Base-by-base conservation (phyloP, 371 early-diverging fungal species). In the Apophysomyces variabilis region DNA sequence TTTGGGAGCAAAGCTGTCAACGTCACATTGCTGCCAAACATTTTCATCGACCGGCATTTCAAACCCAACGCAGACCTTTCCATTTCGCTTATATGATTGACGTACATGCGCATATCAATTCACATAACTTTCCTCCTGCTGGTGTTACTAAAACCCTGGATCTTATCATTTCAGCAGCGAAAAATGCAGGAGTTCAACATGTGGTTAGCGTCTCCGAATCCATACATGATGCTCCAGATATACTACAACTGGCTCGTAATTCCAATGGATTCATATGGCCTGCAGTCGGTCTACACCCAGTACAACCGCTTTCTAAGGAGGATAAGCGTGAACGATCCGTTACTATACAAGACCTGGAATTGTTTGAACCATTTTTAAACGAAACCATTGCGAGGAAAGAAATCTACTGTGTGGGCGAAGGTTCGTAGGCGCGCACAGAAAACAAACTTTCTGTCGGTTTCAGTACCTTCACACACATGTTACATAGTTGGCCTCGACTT, bases 401-500 rank as follows among this genome's bases (percentile, higher is more conserved):
- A 54, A 56, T 72, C 71, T 54, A 75, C 64, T 65, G 85, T 21
- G 70, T 89, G 7, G 88, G 88, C 26, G 89, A 88, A 69, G 64
- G 76, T 76, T 59, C 11, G 60, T 7, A 26, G 32, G 32, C 32
- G 32, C 32, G 32, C 32, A 26, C 3, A 26, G 32, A 26, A 26
- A 26, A 26, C 1, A 26, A 26, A 26, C 32, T 26, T 26, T 3
- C 32, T 18, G 32, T 26, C 32, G 32, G 32, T 26, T 26, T 26
- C 32, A 26, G 32, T 26, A 26, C 32, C 32, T 26, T 26, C 32
- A 44, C 13, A 36, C 46, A 39, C 16, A 37, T 35, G 9, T 7
- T 44, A 35, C 13, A 36, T 57, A 77, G 85, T 87, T 58, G 92
- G 92, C 0, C 75, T 92, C 21, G 92, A 92, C 68, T 92, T 89